These are phyloP conservation scores for Salix udensis DNA, from an alignment of 345 rosid genomes.

Conservation along the genomic window DNA sequence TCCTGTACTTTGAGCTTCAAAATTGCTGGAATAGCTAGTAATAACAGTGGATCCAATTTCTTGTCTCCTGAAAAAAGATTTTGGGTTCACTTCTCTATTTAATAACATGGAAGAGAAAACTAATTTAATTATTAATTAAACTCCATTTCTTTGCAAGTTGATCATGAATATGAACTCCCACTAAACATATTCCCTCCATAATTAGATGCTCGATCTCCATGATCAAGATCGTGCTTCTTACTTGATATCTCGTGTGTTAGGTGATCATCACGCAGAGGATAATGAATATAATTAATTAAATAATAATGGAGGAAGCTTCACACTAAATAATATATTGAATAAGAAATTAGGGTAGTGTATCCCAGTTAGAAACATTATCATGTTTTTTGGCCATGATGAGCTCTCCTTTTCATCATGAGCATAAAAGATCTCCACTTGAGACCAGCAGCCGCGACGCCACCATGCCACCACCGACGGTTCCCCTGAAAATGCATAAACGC, in stretches of 20 bases:
- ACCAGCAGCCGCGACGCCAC: not conserved
- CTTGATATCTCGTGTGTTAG: not conserved
- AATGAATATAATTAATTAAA: not conserved
- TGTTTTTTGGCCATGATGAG: not conserved
- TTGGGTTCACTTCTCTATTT: no score
- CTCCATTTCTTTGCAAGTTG: no score
- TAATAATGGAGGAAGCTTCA: no score
- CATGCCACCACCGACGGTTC: not conserved
- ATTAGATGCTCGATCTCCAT: not conserved
- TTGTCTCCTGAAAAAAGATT: no score
- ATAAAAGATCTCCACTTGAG: not conserved
- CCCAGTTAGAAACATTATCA: not conserved
- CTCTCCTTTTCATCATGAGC: not conserved
- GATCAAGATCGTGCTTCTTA: not conserved
- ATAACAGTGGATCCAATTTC: no score
- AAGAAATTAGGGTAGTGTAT: not conserved
- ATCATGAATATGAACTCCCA: no score
- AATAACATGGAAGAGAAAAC: no score
- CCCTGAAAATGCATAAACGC: not conserved
- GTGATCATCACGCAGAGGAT: not conserved
- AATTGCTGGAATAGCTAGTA: no score
- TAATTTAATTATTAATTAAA: no score
- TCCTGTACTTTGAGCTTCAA: not conserved
- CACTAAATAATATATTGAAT: no score
- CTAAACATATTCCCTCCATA: not conserved